phyloP scores from a whole-genome alignment of 371 early-diverging fungal genomes.

The Saksenaea vasiformis region DNA sequence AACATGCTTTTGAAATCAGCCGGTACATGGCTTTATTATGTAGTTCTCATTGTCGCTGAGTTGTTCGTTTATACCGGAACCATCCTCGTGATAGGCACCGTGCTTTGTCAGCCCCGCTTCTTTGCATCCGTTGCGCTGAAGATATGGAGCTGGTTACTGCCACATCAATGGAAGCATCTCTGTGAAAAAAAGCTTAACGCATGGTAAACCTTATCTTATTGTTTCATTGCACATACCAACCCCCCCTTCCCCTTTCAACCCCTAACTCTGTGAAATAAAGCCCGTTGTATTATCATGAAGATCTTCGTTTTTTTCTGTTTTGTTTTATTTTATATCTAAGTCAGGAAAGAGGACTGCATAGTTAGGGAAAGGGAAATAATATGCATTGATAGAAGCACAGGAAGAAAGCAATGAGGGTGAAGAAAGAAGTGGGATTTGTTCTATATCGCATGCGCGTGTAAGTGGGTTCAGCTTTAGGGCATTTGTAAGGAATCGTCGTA shows the following conservation, averaged over 20 bases:
- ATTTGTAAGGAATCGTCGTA: slow-evolving; percentile 24
- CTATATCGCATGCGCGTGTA: neutral
- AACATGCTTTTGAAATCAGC: slow-evolving; percentile 8
- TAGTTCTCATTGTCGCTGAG: slow-evolving; percentile 37
- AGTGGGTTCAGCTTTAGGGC: slow-evolving; percentile 17
- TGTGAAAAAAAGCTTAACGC: neutral
- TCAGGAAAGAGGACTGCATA: neutral
- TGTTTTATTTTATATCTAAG: neutral
- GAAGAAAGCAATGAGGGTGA: neutral
- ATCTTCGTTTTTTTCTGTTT: neutral
- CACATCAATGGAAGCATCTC: neutral
- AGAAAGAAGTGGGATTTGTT: neutral
- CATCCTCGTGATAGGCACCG: slow-evolving; percentile 37
- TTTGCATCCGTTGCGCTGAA: slow-evolving; percentile 32
- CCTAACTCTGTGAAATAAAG: neutral
- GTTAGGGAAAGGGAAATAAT: neutral
- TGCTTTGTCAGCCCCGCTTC: slow-evolving; percentile 41
- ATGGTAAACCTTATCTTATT: neutral
- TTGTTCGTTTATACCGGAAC: slow-evolving; percentile 39
- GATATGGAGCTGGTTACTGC: slow-evolving; percentile 43
- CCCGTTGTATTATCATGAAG: neutral
- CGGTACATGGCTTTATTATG: slow-evolving; percentile 30
- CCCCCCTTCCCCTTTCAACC: neutral
- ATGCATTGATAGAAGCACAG: neutral
- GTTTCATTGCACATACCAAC: neutral